Conservation (phyloP, 306 rosid species). For the Cucumis cinereus region DNA sequence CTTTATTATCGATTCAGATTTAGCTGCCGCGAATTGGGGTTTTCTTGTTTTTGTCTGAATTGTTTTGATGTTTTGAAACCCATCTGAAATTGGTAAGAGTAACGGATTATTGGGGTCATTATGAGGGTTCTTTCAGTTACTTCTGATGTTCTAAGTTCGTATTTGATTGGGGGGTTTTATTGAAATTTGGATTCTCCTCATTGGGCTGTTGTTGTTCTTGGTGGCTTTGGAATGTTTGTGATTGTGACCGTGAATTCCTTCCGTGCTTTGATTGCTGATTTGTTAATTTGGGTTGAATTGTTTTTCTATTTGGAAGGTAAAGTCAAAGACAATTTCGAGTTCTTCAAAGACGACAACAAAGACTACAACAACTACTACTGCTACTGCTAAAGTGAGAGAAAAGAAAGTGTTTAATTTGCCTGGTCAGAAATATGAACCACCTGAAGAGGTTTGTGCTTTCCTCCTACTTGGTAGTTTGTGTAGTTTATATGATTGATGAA, state of each 20-base stretch:
- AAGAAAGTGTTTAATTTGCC: constrained; percentile 68
- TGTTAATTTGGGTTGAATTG: not conserved
- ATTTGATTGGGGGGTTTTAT: not conserved
- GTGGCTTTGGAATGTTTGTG: not conserved
- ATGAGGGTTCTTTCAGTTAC: not conserved
- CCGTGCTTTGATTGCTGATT: not conserved
- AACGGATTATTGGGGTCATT: constrained; percentile 1
- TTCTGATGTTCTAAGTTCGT: not conserved
- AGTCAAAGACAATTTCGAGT: constrained; percentile 30
- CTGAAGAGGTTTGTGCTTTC: constrained; percentile 61
- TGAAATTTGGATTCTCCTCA: not conserved
- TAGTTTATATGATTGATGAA: constrained; percentile 6
- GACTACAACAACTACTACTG: constrained; percentile 18
- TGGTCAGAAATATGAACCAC: constrained; percentile 90
- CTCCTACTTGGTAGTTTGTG: not conserved
- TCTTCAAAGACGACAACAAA: constrained; percentile 27
- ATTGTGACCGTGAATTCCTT: not conserved
- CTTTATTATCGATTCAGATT: not conserved
- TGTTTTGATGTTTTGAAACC: not conserved
- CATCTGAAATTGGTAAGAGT: not conserved
- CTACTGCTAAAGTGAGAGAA: constrained; percentile 47
- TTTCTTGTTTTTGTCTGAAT: not conserved
- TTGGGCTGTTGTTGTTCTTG: not conserved
- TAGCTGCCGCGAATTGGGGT: not conserved
- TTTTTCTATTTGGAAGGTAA: constrained; percentile 36